Evolutionary conservation across 768 basidiomycete species (phyloP), one percentile per base, ranked within the genome.

Genomic region (Lactifluus echinatus): DNA sequence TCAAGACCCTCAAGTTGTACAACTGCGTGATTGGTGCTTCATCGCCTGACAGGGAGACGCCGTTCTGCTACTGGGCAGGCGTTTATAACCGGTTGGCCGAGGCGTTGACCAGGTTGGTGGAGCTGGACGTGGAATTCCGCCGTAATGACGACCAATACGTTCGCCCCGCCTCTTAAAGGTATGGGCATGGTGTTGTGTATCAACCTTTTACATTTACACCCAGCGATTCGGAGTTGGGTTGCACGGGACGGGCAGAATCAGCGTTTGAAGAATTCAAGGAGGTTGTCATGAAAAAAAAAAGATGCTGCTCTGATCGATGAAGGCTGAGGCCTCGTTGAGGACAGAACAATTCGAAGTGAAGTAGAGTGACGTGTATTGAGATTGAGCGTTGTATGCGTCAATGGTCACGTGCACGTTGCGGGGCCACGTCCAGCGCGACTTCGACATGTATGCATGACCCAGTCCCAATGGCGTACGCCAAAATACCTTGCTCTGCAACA

Each of bases 341-440:
- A 31, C 31, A 10, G 31, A 31, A 31, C n/a, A n/a, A n/a, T n/a
- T n/a, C n/a, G n/a, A n/a, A n/a, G n/a, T n/a, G n/a, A n/a, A n/a
- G n/a, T n/a, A n/a, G n/a, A n/a, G n/a, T n/a, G n/a, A n/a, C n/a
- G n/a, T n/a, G n/a, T n/a, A n/a, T n/a, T n/a, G n/a, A n/a, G n/a
- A n/a, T n/a, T n/a, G n/a, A n/a, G n/a, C n/a, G n/a, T n/a, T n/a
- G n/a, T n/a, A n/a, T n/a, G n/a, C n/a, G n/a, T n/a, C n/a, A n/a
- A n/a, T n/a, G n/a, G n/a, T n/a, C n/a, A n/a, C n/a, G n/a, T n/a
- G n/a, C 26, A 55, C 48, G 15, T 60, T 50, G 6, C 58, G 59
- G n/a, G 45, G 62, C 17, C 50, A 59, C 37, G 49, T 59, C 57
- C 56, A 63, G 40, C 56, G 66, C 26, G 70, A n/a, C n/a, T n/a